These are phyloP conservation scores for Chlamydomonas reinhardtii DNA, from an alignment of 163 green algal genomes.

Conservation along the genomic window DNA sequence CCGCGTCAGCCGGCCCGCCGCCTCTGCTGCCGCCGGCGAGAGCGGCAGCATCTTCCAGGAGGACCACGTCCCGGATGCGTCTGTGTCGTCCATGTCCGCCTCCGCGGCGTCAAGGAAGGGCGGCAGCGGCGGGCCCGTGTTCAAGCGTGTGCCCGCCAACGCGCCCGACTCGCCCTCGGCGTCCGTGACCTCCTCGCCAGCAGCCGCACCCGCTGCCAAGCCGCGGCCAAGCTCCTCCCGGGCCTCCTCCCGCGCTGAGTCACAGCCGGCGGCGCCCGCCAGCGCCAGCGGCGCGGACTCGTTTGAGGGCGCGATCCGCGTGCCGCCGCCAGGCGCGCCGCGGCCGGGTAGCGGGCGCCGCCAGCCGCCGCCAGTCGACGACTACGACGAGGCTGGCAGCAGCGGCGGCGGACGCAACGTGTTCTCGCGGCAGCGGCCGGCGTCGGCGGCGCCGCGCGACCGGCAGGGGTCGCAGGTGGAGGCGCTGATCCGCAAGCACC, in stretches of 20 bases:
- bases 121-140: conserved; percentile 6
- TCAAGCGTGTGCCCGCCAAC: conserved; percentile 23
- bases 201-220: background rate
- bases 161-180: background rate
- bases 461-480: conserved; percentile 20
- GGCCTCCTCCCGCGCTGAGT: background rate
- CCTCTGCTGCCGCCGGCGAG: too few species aligned
- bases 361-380: background rate
- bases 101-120: too few species aligned
- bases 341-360: background rate
- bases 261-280: background rate
- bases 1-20: background rate
- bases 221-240: background rate
- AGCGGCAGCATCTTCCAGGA: conserved; percentile 31
- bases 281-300: background rate
- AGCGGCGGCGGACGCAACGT: background rate
- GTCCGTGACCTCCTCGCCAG: background rate
- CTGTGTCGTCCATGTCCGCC: too few species aligned
- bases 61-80: too few species aligned
- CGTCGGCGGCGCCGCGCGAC: conserved; percentile 53
- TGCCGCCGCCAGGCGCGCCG: conserved; percentile 9
- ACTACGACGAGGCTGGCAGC: background rate
- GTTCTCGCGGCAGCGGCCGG: conserved; percentile 4
- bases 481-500: conserved; percentile 42
- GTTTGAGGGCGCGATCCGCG: conserved; percentile 30